Base-by-base conservation (phyloP, 1,284 basidiomycete species). In the Bjerkandera adusta region DNA sequence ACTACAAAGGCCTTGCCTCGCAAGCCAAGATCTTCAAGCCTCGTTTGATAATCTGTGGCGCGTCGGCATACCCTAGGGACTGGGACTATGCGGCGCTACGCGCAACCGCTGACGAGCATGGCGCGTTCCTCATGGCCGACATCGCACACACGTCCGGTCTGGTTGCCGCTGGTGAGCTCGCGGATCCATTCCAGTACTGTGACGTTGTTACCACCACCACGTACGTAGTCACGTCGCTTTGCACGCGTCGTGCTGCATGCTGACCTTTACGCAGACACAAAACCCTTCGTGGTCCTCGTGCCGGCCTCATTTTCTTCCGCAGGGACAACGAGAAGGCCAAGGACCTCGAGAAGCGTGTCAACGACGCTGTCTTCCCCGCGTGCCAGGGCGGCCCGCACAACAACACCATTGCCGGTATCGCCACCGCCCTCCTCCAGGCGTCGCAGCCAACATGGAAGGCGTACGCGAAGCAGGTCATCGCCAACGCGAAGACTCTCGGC, bases 321-420 rank as follows among this genome's bases (percentile, higher is more conserved):
- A 97, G 91, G 74, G 94, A 97, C 69, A 83, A 85, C 59, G 83
- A 91, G 55, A 81, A 79, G 49, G 57, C 78, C 26, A 67, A 78
- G 60, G 90, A 97, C 63, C 81, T 99, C 45, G 96, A 99, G 80
- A 89, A 89, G 69, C 89, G 93, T 48, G 86, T 99, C 63, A 99
- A 99, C 69, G 92, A 95, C 38, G 94, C 97, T 53, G 97, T 99
- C 58, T 99, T 99, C 87, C 97, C 97, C 48, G 97, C 97, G 36
- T 99, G 96, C 83, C 97, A 99, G 76, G 97, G 97, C 73, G 97
- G 97, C 43, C 97, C 97, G 41, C 97, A 99, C 80, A 99, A 99
- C 79, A 96, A 98, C 77, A 94, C 97, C 57, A 99, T 99, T 53
- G 96, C 96, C 44, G 93, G 85, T 66, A 81, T 99, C 57, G 95